Evolutionary conservation across 768 basidiomycete genomes (phyloP), one percentile per base, ranked within the genome.

Genomic region (Asterophora parasitica): DNA sequence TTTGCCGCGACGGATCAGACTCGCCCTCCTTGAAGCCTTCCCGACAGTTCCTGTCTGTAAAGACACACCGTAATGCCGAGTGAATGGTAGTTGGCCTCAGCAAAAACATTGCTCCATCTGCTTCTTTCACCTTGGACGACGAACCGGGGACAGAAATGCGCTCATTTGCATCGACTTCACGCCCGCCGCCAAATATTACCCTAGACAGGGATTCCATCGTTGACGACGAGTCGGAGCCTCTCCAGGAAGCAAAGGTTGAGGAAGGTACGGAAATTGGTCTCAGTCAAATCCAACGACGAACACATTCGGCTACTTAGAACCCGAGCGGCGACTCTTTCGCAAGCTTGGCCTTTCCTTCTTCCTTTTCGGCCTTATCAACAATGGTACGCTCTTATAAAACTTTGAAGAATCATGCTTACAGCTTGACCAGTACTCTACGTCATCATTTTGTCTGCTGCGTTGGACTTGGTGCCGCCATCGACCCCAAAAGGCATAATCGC

Each of bases 401-500:
- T 16, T 12, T 66, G 44, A 7, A 20, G n/a, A n/a, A 13, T 12
- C 2, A 12, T 10, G 11, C 10, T 51, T 2, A 56, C 17, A 39
- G 12, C 17, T 7, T 53, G 7, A 49, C 37, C 16, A 92, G 92
- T 96, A 4, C 74, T 95, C 48, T 96, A 98, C 67, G 95, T 99
- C 31, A 88, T 98, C 51, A 96, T 98, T 52, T 79, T 99, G 15
- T 95, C 92, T 1, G 95, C 95, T 5, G 96, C 96, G 1, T 73
- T 97, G 3, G 96, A 99, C 61, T 78, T 99, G 3, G 93, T 96
- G 1, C 88, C 92, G 7, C 83, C 90, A 1, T 78, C 85, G 2
- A 95, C 92, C 0, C 94, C 95, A 0, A 95, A 95, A 62, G 95
- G 95, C 12, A 82, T 98, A 46, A 92, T 98, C 44, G 82, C 87